phyloP scores from a whole-genome alignment of 495 filamentous ascomycete species.

The Talaromyces adpressus region DNA sequence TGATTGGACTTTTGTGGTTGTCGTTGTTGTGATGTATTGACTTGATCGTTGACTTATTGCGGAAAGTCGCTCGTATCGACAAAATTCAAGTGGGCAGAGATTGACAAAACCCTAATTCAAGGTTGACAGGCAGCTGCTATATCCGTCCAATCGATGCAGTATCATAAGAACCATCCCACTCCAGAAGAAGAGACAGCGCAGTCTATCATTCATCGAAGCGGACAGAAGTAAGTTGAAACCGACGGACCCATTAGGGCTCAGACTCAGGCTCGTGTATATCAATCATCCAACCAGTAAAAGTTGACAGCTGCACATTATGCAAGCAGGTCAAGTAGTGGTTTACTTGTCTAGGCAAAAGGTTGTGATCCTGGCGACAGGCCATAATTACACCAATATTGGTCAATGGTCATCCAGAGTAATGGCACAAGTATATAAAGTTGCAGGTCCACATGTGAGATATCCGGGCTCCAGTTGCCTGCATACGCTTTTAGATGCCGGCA shows the following conservation, averaged over 20 bases:
- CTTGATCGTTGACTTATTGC: not conserved
- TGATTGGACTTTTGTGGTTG: no score
- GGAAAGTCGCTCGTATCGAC: not conserved
- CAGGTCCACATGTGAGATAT: not conserved
- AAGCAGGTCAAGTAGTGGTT: not conserved
- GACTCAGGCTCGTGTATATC: not conserved
- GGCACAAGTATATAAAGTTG: not conserved
- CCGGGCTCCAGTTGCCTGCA: slow-evolving; percentile 3
- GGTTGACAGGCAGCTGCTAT: not conserved
- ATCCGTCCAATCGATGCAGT: not conserved
- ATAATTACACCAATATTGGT: not conserved
- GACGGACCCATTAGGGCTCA: not conserved
- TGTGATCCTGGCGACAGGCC: not conserved
- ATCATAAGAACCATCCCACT: not conserved
- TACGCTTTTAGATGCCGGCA: not conserved
- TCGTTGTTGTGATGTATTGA: not conserved
- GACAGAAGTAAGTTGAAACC: not conserved
- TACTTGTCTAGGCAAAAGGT: not conserved
- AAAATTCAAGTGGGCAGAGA: not conserved
- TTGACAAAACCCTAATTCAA: not conserved
- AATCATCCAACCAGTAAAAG: not conserved
- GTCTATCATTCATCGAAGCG: not conserved
- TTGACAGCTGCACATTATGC: not conserved
- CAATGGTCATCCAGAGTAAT: not conserved
- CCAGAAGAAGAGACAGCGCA: not conserved